Conservation (phyloP, 2,329 filamentous ascomycete genomes). For the Trichophyton schoenleinii region DNA sequence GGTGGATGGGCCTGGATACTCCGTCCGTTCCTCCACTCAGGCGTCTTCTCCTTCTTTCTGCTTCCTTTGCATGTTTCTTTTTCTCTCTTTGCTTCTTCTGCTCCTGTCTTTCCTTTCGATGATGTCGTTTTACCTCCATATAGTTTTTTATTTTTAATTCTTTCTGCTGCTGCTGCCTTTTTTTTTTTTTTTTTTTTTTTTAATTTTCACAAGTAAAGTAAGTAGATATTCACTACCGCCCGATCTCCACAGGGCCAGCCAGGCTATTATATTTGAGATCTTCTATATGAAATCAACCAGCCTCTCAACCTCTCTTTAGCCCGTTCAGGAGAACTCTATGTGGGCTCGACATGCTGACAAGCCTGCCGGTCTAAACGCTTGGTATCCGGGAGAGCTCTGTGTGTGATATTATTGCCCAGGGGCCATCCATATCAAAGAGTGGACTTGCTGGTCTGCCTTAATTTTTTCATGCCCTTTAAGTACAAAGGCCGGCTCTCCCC, state of each 20-base stretch:
- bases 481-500: background rate
- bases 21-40: background rate
- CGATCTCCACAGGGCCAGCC: slow-evolving; percentile 3
- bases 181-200: background rate
- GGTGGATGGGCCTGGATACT: background rate
- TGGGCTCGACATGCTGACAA: background rate
- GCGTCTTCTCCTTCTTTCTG: too few relatives aligned
- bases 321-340: background rate
- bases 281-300: slow-evolving; percentile 1
- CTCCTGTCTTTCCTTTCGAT: background rate
- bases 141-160: background rate
- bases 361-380: background rate
- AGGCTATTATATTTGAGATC: slow-evolving; percentile 1
- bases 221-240: background rate
- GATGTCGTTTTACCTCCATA: background rate
- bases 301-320: background rate
- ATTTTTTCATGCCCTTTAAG: background rate
- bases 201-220: background rate
- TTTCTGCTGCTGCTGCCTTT: background rate
- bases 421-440: background rate
- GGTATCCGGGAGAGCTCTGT: background rate
- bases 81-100: background rate
- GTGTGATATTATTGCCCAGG: background rate
- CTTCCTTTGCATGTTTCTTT: too few relatives aligned
- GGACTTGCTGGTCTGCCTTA: background rate